Evolutionary conservation across 2,329 filamentous ascomycete genomes (phyloP), one percentile per base, ranked within the genome.

Genomic region (Colletotrichum phormii): DNA sequence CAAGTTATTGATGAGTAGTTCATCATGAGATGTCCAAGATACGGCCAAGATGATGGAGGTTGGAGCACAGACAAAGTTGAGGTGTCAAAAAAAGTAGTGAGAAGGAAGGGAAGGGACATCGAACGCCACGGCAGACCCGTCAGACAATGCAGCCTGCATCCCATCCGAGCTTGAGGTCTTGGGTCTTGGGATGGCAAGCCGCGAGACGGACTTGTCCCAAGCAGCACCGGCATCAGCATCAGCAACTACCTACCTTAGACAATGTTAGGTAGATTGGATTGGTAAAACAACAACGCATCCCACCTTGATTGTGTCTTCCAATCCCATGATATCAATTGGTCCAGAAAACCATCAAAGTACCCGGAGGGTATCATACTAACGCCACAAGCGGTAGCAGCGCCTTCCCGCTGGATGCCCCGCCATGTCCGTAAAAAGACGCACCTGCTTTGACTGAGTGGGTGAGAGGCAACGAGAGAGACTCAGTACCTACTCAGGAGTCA

Each of bases 391-490:
- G 63, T 33, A 26, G 37, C 67, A 59, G 67, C 67, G 42, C 57
- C 64, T 67, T 71, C 57, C 64, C 57, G 58, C 51, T 59, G 15
- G 54, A 69, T 63, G 51, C 64, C 70, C 70, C 70, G 65, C 70
- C 70, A 59, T 55, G 59, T 67, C 70, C 35, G 70, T 64, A 69
- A 72, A 72, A 72, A 72, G 70, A 72, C 70, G 65, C 70, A 72
- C 70, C 65, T 72, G 70, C 70, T 69, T 60, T 42, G 58, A 68
- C 18, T 26, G 70, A 60, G 64, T 72, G 70, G 70, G 69, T 69
- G 70, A 64, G 70, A 72, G 37, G 53, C 31, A 64, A 64, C 49
- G 57, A 57, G 49, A 31, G 46, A 26, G 59, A 37, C 35, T 33
- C 31, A 33, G 31, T 33, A 33, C 26, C 3, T 29, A 29, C 26